Evolutionary conservation across 768 basidiomycete species (phyloP), one percentile per base, ranked within the genome.

Genomic region (Sarcodon aspratus): DNA sequence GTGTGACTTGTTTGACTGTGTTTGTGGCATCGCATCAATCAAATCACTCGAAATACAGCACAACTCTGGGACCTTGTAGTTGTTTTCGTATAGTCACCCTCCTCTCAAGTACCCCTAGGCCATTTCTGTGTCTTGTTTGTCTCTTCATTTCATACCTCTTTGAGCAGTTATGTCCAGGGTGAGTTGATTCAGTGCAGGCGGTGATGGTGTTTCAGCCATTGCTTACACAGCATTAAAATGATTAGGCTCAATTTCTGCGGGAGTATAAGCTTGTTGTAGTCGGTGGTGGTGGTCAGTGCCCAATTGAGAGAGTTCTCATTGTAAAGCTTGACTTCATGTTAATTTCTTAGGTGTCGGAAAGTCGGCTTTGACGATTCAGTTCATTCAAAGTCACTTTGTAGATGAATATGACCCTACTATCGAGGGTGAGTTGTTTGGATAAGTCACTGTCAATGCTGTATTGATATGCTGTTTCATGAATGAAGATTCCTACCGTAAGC

Each of bases 261-360:
- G 95, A 98, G 65, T 98, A 98, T 72, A 97, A 97, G 74, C 82
- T 97, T 51, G 95, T 98, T 55, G 95, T 98, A 54, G 95, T 97
- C 53, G 95, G 95, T 45, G 95, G 95, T 62, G 95, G 94, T 78
- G 94, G 93, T 86, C 48, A 60, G 77, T 65, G 50, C 2, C 5
- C n/a, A 40, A 9, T 13, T 13, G 5, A 6, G 2, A 42, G 40
- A 13, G 13, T 9, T 75, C 76, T 77, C 64, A 78, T 81, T 50
- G 85, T 85, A 34, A 88, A 97, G 74, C 93, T 90, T 47, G 92
- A 91, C 18, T 66, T 96, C 67, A 97, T 95, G 97, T 59, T 94
- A 97, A 64, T 98, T 97, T 73, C 95, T 97, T 57, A 76, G 76
- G 78, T 64, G 79, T 81, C 50, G 85, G 85, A 34, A 88, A 98